Percentiles rank a stretch among this genome's conserved stretches.
phyloP scores from a whole-genome alignment of 768 basidiomycete species.

The Boletus insuetus region DNA sequence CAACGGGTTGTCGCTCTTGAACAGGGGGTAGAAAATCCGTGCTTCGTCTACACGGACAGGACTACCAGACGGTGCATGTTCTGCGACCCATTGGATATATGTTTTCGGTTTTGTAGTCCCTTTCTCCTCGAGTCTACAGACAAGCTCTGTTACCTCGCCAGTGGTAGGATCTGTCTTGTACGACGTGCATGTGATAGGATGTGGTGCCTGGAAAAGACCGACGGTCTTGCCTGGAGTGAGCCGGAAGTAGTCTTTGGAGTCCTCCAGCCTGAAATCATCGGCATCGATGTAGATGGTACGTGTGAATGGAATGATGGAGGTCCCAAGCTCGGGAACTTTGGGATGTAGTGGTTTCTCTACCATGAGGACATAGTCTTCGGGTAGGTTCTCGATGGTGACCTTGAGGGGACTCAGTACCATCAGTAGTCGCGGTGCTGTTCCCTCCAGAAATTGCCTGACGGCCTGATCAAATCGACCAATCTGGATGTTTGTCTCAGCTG shows the following conservation, averaged over 20 bases:
- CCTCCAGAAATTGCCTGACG: constrained; percentile 87
- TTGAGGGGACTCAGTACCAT: constrained; percentile 91
- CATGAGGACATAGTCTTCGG: constrained; percentile 78
- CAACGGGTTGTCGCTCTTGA: constrained; percentile 89
- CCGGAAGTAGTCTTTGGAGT: constrained; percentile 95
- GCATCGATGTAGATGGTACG: constrained; percentile 88
- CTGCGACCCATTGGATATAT: constrained; percentile 96
- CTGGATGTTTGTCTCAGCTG: constrained; percentile 78
- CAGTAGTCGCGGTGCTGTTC: constrained; percentile 79
- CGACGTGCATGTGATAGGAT: constrained; percentile 91
- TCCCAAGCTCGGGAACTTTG: constrained; percentile 86
- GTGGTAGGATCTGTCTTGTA: constrained; percentile 72
- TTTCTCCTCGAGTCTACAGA: constrained; percentile 74
- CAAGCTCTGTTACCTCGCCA: constrained; percentile 75
- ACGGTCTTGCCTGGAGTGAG: constrained; percentile 97
- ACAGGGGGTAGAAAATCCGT: constrained; percentile 88
- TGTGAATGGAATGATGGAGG: constrained; percentile 79
- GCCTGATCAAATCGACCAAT: constrained; percentile 86
- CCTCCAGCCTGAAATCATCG: constrained; percentile 89
- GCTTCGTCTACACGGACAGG: constrained; percentile 87
- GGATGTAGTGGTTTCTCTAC: constrained; percentile 93
- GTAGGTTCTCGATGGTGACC: constrained; percentile 86
- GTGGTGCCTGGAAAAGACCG: constrained; percentile 89
- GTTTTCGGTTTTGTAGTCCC: constrained; percentile 82
- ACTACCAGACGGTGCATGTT: constrained; percentile 71